Percentiles rank a stretch among this genome's conserved stretches.
Conservation (phyloP, 805 yeast species). For the Saccharomyces kudriavzevii region DNA sequence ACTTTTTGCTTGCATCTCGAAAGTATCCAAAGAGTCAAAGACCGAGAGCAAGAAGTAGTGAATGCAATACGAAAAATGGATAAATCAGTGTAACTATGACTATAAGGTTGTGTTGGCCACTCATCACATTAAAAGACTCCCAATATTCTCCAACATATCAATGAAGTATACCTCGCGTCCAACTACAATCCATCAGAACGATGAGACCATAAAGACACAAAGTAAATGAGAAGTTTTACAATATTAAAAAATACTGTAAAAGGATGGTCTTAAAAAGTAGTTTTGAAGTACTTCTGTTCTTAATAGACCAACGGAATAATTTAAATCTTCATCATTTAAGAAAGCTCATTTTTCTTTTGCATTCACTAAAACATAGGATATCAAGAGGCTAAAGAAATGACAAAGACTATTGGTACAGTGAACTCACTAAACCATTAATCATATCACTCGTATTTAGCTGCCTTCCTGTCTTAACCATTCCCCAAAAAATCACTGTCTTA, state of each 20-base stretch:
- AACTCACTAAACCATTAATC: not conserved
- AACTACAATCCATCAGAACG: conserved; percentile 18
- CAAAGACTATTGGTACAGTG: not conserved
- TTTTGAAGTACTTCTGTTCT: conserved; percentile 23
- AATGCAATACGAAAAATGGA: not conserved
- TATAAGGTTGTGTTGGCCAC: conserved; percentile 40
- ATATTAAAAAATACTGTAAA: conserved; percentile 4
- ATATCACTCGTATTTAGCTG: not conserved
- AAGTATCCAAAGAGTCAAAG: not conserved
- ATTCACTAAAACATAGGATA: not conserved
- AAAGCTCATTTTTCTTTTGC: not conserved
- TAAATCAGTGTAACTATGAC: conserved; percentile 48
- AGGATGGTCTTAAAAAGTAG: conserved; percentile 17
- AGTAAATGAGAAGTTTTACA: conserved; percentile 1
- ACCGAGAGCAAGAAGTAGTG: not conserved
- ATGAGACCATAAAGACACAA: conserved; percentile 2
- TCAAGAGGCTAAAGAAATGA: not conserved
- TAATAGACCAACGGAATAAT: conserved; percentile 26
- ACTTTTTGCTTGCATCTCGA: no score
- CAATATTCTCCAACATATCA: conserved; percentile 6
- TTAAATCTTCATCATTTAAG: conserved; percentile 28
- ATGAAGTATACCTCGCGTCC: not conserved
- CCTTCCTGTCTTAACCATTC: not conserved
- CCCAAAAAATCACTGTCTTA: no score
- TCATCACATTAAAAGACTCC: conserved; percentile 50